phyloP scores from a whole-genome alignment of 139 green algal genomes.

The Micromonas commoda region DNA sequence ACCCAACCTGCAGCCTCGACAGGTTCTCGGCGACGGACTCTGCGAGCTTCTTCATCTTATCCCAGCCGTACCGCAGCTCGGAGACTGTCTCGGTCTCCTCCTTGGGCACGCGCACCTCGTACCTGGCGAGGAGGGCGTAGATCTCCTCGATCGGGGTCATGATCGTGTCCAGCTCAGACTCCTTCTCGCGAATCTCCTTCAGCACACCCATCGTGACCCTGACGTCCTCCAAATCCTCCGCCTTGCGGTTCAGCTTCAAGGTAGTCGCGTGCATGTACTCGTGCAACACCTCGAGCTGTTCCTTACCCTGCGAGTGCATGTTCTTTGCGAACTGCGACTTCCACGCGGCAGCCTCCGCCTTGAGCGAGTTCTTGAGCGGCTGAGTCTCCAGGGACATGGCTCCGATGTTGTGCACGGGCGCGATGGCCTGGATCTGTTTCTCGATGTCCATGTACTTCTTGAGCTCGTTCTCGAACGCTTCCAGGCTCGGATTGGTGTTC shows the following conservation, averaged over 20 bases:
- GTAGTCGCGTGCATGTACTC: conserved; percentile 79
- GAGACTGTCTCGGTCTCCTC: not conserved
- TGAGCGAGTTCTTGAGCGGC: conserved; percentile 76
- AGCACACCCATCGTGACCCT: conserved; percentile 55
- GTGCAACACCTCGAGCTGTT: conserved; percentile 77
- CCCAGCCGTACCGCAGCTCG: conserved; percentile 27
- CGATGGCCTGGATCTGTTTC: conserved; percentile 58
- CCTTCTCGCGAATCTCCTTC: conserved; percentile 57
- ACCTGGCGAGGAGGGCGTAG: conserved; percentile 60
- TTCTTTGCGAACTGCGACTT: conserved; percentile 88
- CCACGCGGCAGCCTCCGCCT: conserved; percentile 75
- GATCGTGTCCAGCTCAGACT: conserved; percentile 73
- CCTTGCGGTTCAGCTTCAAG: conserved; percentile 68
- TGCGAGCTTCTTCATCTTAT: conserved; percentile 46
- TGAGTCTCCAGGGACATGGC: conserved; percentile 70
- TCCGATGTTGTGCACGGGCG: conserved; percentile 74
- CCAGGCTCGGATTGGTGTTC: conserved; percentile 63
- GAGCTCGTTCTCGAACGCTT: conserved; percentile 81
- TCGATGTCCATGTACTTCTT: conserved; percentile 76
- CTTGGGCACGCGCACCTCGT: conserved; percentile 34
- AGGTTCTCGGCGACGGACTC: conserved; percentile 53
- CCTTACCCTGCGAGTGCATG: conserved; percentile 72
- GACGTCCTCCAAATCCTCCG: conserved; percentile 80
- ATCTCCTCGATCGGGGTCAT: conserved; percentile 62
- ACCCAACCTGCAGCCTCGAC: conserved; percentile 59